These are phyloP conservation scores for Dictyostelium firmibasis DNA, from an alignment of 78 protist species.

Conservation along the genomic window DNA sequence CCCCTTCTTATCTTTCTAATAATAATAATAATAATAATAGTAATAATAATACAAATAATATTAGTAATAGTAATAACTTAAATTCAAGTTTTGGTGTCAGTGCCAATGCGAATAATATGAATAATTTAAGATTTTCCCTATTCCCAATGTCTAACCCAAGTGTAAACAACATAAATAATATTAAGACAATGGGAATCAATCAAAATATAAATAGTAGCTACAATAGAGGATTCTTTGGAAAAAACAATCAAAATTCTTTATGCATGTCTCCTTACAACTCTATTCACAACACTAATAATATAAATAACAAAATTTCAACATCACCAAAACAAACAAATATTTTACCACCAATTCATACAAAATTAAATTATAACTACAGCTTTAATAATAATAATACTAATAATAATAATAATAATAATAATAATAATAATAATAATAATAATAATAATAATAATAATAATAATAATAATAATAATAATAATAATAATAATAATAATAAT, in stretches of 20 bases:
- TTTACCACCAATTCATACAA: conserved; percentile 4
- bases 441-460: too few relatives aligned
- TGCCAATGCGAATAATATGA: neutral
- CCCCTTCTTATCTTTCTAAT: neutral
- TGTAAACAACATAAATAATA: neutral
- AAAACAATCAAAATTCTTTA: neutral
- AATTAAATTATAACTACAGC: neutral
- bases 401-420: conserved; percentile 5
- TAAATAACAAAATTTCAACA: neutral
- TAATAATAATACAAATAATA: neutral
- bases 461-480: neutral
- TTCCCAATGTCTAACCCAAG: neutral
- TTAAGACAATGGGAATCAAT: neutral
- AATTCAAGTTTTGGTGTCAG: neutral
- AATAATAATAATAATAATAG: conserved; percentile 4
- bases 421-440: neutral
- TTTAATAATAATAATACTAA: neutral
- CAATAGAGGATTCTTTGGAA: neutral
- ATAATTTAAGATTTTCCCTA: neutral
- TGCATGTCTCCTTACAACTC: neutral
- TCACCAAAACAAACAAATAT: conserved; percentile 25
- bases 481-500: conserved; percentile 5
- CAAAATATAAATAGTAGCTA: neutral
- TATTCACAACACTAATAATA: neutral
- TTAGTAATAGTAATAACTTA: neutral